phyloP scores from a whole-genome alignment of 768 basidiomycete genomes.

The Amanita rubescens region DNA sequence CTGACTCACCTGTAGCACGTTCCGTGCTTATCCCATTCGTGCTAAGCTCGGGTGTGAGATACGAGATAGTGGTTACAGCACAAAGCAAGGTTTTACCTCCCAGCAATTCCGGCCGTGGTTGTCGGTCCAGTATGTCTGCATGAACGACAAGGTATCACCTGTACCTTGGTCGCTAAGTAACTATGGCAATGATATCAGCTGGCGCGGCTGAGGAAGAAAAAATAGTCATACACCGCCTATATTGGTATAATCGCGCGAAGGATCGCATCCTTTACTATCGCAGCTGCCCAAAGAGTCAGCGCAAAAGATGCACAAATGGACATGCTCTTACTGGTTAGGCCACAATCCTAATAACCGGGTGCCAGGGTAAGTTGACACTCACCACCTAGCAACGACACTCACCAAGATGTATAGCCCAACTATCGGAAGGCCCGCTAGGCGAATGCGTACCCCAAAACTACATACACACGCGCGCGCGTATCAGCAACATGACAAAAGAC shows the following conservation, averaged over 20 bases:
- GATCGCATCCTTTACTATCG: conserved; percentile 40
- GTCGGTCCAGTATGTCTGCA: conserved; percentile 49
- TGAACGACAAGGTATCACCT: conserved; percentile 42
- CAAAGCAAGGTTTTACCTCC: conserved; percentile 30
- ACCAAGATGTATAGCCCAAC: conserved; percentile 61
- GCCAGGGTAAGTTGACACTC: neutral
- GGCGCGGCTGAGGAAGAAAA: neutral
- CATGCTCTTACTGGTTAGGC: neutral
- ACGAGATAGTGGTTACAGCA: conserved; percentile 1
- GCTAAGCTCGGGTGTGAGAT: conserved; percentile 20
- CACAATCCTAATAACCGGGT: neutral
- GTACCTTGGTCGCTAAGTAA: conserved; percentile 43
- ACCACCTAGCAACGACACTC: conserved; percentile 9
- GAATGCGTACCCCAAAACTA: conserved; percentile 53
- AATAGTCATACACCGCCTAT: conserved; percentile 28
- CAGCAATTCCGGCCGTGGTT: conserved; percentile 45
- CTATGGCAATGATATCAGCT: conserved; percentile 20
- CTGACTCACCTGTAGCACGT: conserved; percentile 30
- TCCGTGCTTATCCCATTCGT: conserved; percentile 58
- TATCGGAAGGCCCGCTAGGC: conserved; percentile 39
- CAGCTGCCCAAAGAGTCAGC: conserved; percentile 29
- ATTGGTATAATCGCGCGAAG: conserved; percentile 36
- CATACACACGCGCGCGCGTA: conserved; percentile 15
- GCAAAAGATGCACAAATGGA: neutral
- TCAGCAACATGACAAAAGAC: neutral